phyloP scores from a whole-genome alignment of 2,329 filamentous ascomycete genomes.

The Aspergillus fijiensis region DNA sequence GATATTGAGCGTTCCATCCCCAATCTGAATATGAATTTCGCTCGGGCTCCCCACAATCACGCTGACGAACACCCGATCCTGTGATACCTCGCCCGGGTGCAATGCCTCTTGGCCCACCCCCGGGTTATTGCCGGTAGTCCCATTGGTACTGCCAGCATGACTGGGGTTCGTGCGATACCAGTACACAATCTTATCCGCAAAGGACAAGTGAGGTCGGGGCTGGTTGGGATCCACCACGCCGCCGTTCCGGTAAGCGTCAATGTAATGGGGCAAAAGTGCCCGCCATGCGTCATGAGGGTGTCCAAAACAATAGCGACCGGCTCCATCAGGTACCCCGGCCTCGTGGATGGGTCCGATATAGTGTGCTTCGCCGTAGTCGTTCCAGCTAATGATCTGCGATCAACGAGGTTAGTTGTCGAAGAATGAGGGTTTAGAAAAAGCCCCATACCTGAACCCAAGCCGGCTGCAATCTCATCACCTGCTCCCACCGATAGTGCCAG shows the following conservation, averaged over 20 bases:
- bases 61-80: constrained; percentile 35
- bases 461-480: constrained; percentile 52
- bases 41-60: constrained; percentile 28
- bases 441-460: constrained; percentile 46
- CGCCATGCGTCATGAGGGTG: constrained; percentile 31
- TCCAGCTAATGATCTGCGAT: constrained; percentile 56
- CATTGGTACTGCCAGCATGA: constrained; percentile 27
- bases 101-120: constrained; percentile 28
- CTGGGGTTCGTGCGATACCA: constrained; percentile 39
- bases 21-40: constrained; percentile 31
- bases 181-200: constrained; percentile 32
- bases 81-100: constrained; percentile 27
- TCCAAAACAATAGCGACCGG: constrained; percentile 30
- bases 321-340: constrained; percentile 51
- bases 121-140: constrained; percentile 38
- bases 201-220: constrained; percentile 15
- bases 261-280: constrained; percentile 34
- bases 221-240: constrained; percentile 5
- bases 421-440: background rate
- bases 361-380: constrained; percentile 61
- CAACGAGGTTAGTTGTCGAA: background rate
- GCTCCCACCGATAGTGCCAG: constrained; percentile 61
- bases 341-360: constrained; percentile 55
- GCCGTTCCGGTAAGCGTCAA: constrained; percentile 33
- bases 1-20: constrained; percentile 19